A percentile compares a stretch with the other conserved stretches of the same genome.
Evolutionary conservation across 768 basidiomycete species (phyloP).

Genomic region (Auricularia cornea): DNA sequence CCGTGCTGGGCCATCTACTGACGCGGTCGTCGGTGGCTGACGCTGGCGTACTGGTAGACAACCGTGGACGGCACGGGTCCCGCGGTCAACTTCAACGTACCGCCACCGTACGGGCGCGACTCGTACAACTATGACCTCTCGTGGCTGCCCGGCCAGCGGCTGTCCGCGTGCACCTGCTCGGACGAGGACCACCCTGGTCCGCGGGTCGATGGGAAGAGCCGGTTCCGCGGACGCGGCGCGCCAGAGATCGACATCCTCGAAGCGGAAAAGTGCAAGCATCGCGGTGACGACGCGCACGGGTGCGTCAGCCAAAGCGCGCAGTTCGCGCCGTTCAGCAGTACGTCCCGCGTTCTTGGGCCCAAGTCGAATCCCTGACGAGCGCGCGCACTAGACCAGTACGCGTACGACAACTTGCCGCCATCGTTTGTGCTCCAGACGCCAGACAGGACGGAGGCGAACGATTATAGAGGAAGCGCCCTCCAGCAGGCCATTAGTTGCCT

Average conservation of each 20-base stretch:
- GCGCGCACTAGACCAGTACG: constrained; percentile 33
- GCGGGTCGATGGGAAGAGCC: constrained; percentile 24
- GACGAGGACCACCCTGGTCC: constrained; percentile 88
- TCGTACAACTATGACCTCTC: constrained; percentile 59
- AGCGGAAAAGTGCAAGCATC: constrained; percentile 58
- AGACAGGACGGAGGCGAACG: constrained; percentile 46
- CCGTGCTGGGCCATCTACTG: constrained; percentile 28
- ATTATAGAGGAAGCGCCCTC: constrained; percentile 58
- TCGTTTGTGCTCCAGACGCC: constrained; percentile 47
- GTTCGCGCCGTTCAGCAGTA: constrained; percentile 63
- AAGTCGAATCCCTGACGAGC: too few species aligned
- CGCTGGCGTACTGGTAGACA: constrained; percentile 8
- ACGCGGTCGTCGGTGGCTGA: not conserved
- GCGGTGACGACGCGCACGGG: constrained; percentile 2
- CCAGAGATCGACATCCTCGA: constrained; percentile 95
- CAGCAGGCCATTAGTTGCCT: constrained; percentile 73
- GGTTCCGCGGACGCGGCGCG: constrained; percentile 54
- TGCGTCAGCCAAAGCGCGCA: constrained; percentile 66
- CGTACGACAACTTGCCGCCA: constrained; percentile 45
- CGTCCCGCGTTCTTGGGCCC: too few species aligned
- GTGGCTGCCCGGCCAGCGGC: constrained; percentile 76
- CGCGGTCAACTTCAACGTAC: constrained; percentile 47
- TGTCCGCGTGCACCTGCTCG: constrained; percentile 84
- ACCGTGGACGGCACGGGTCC: constrained; percentile 34
- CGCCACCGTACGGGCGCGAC: constrained; percentile 27